A percentile compares a stretch with the other conserved stretches of the same genome.
Evolutionary conservation across 2,329 filamentous ascomycete species (phyloP).

Genomic region (Orbilia ellipsospora): DNA sequence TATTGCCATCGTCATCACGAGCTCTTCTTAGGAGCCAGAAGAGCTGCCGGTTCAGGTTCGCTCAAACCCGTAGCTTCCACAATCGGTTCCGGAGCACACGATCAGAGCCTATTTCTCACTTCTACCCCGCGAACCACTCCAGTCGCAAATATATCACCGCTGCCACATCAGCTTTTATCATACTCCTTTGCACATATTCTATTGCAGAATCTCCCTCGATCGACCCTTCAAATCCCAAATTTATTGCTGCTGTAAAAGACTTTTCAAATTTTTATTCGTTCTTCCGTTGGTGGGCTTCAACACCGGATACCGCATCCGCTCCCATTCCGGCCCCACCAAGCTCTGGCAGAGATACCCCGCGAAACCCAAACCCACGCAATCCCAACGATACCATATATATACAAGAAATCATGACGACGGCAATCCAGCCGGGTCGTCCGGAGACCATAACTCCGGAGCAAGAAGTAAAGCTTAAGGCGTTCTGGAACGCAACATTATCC

Average conservation of each 20-base stretch:
- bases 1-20: neutral
- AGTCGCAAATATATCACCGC: constrained; percentile 3
- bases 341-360: constrained; percentile 12
- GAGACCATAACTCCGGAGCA: constrained; percentile 91
- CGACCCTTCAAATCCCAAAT: neutral
- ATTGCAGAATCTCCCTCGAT: neutral
- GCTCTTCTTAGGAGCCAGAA: neutral
- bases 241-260: neutral
- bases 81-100: constrained; percentile 22
- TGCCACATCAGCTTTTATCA: constrained; percentile 24
- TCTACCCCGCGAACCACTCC: neutral
- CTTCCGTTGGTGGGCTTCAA: constrained; percentile 24
- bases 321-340: constrained; percentile 11
- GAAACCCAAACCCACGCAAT: constrained; percentile 3
- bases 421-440: constrained; percentile 74
- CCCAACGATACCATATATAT: neutral
- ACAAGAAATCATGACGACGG: constrained; percentile 62
- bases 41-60: constrained; percentile 14
- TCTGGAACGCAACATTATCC: constrained; percentile 82
- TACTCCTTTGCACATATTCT: constrained; percentile 17
- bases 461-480: constrained; percentile 84
- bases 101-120: neutral
- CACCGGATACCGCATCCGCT: neutral
- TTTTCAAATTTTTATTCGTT: constrained; percentile 8
- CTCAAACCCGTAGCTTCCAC: constrained; percentile 24